These are phyloP conservation scores for Calonectria henricotiae DNA, from an alignment of 2,329 filamentous ascomycete genomes.

Conservation along the genomic window DNA sequence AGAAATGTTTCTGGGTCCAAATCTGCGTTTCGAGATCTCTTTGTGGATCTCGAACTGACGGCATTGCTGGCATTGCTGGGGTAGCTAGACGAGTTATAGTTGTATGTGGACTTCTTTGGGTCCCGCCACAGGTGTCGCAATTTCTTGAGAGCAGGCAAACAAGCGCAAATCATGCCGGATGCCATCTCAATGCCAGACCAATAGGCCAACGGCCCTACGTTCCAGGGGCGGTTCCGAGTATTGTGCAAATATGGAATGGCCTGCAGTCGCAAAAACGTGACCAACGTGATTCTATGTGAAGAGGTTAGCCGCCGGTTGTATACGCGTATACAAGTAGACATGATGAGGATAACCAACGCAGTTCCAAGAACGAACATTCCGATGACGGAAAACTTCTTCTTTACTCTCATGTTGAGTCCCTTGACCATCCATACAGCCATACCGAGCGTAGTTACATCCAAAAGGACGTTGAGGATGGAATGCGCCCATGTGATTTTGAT, in stretches of 20 bases:
- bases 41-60: neutral
- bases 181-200: slow-evolving; percentile 12
- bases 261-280: slow-evolving; percentile 5
- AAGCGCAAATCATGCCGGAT: neutral
- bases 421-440: slow-evolving; percentile 33
- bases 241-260: neutral
- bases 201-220: neutral
- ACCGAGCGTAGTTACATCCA: neutral
- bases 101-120: neutral
- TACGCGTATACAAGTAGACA: neutral
- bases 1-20: neutral
- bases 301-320: neutral
- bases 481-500: slow-evolving; percentile 7
- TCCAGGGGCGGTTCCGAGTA: neutral
- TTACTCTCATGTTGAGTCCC: slow-evolving; percentile 19
- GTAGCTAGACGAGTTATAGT: slow-evolving; percentile 1
- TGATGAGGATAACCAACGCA: neutral
- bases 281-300: neutral
- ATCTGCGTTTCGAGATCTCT: neutral
- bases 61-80: slow-evolving; percentile 5
- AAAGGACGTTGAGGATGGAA: slow-evolving; percentile 1
- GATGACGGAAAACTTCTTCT: slow-evolving; percentile 25
- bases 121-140: neutral
- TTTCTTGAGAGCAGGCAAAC: slow-evolving; percentile 10
- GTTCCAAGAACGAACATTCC: slow-evolving; percentile 29